Evolutionary conservation across 768 basidiomycete genomes (phyloP).

Genomic region (Guyanaporus albipodus): DNA sequence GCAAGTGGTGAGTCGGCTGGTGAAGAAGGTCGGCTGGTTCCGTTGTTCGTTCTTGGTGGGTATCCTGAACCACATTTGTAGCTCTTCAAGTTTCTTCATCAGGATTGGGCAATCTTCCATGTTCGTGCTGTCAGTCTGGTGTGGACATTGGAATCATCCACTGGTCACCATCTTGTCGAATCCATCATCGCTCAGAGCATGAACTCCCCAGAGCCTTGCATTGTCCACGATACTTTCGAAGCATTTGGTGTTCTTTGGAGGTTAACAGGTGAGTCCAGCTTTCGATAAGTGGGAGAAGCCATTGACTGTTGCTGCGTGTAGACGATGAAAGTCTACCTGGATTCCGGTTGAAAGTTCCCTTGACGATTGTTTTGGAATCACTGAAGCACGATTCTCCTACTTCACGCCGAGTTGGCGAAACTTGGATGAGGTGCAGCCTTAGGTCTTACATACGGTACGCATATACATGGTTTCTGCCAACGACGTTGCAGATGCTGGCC

Average conservation of each 20-base stretch:
- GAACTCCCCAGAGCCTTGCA: conserved; percentile 46
- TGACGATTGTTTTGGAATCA: conserved; percentile 85
- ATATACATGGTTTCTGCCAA: not conserved
- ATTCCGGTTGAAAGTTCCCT: conserved; percentile 75
- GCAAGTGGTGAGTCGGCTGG: conserved; percentile 53
- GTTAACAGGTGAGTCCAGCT: conserved; percentile 57
- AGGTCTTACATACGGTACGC: conserved; percentile 84
- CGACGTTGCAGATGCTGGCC: not conserved
- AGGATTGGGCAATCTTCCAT: conserved; percentile 68
- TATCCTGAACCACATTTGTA: conserved; percentile 30
- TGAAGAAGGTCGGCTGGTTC: conserved; percentile 40
- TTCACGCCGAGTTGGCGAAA: conserved; percentile 79
- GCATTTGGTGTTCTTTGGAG: conserved; percentile 94
- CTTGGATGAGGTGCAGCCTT: conserved; percentile 95
- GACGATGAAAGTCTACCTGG: conserved; percentile 84
- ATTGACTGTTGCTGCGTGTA: conserved; percentile 25
- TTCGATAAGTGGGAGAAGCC: not conserved
- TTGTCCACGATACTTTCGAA: conserved; percentile 62
- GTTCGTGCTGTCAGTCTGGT: conserved; percentile 75
- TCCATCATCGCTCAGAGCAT: conserved; percentile 74
- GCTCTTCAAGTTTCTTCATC: conserved; percentile 71
- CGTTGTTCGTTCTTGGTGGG: not conserved
- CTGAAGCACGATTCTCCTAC: conserved; percentile 72
- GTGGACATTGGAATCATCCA: conserved; percentile 68
- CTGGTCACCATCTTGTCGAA: conserved; percentile 63